Conservation (phyloP, 2,329 filamentous ascomycete species). For the Sporothrix mexicana region DNA sequence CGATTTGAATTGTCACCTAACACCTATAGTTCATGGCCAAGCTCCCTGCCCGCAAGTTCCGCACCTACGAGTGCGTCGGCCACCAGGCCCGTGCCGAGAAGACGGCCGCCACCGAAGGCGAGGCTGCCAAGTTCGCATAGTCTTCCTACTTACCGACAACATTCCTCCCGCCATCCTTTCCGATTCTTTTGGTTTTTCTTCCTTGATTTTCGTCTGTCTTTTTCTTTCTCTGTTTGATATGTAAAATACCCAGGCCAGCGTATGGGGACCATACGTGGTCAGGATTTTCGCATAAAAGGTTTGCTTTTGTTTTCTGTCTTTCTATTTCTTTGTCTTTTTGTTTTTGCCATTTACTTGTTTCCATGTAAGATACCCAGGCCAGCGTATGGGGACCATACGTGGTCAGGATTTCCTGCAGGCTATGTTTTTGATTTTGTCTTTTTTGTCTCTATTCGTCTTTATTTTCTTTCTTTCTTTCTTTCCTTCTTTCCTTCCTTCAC, state of each 20-base stretch:
- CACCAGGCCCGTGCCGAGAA: constrained; percentile 31
- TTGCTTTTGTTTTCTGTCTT: not conserved
- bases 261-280: constrained; percentile 32
- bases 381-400: constrained; percentile 35
- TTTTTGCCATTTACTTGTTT: not conserved
- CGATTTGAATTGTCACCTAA: not conserved
- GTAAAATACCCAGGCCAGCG: constrained; percentile 29
- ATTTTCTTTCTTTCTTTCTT: not conserved
- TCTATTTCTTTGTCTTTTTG: not conserved
- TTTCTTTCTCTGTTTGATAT: not conserved
- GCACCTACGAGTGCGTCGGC: constrained; percentile 45
- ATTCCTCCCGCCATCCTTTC: not conserved
- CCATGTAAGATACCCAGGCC: constrained; percentile 30
- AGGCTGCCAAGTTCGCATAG: not conserved
- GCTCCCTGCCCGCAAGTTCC: constrained; percentile 52
- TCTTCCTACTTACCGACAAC: too few species aligned
- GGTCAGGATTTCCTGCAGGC: constrained; percentile 26
- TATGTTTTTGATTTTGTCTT: not conserved
- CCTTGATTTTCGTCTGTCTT: not conserved
- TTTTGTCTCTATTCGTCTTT: too few species aligned
- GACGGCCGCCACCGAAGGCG: constrained; percentile 3
- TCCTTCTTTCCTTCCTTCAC: not conserved
- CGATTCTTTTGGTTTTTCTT: not conserved
- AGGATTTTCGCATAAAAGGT: constrained; percentile 27
- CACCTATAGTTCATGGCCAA: constrained; percentile 44